Percentiles rank a stretch among this genome's conserved stretches.
Evolutionary conservation across 148 eudicot genomes (phyloP).

Genomic region (Camellia granthamiana): DNA sequence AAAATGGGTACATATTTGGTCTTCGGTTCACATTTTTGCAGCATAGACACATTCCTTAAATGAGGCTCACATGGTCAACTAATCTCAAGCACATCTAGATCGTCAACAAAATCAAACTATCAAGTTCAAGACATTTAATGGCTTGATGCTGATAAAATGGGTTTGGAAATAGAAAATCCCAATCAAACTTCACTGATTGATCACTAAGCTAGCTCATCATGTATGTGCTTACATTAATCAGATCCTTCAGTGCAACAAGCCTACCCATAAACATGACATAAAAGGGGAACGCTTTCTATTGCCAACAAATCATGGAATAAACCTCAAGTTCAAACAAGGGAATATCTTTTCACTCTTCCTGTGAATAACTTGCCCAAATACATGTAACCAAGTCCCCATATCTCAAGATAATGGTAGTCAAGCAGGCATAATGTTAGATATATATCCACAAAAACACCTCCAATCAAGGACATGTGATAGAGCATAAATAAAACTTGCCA

Average conservation of each 20-base stretch:
- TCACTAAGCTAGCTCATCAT: neutral
- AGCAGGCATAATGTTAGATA: neutral
- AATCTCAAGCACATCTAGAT: neutral
- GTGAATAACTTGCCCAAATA: constrained; percentile 5
- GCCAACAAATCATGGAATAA: constrained; percentile 3
- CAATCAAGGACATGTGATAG: neutral
- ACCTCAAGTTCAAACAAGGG: neutral
- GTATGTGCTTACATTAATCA: neutral
- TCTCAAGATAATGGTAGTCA: neutral
- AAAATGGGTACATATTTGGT: neutral
- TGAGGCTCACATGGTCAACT: neutral
- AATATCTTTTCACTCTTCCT: neutral
- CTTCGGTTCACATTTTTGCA: constrained; percentile 10
- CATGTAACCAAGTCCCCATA: neutral
- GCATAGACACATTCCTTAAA: neutral
- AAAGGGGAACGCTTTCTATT: neutral
- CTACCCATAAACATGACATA: neutral
- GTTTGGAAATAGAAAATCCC: neutral
- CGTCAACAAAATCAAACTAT: neutral
- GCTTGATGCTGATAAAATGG: neutral
- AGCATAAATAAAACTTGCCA: neutral
- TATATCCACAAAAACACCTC: neutral
- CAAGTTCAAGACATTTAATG: neutral
- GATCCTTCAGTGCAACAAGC: neutral
- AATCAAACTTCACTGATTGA: neutral